Evolutionary conservation across 306 rosid genomes (phyloP), one percentile per base, ranked within the genome.

Genomic region (Adenanthera pavonina): DNA sequence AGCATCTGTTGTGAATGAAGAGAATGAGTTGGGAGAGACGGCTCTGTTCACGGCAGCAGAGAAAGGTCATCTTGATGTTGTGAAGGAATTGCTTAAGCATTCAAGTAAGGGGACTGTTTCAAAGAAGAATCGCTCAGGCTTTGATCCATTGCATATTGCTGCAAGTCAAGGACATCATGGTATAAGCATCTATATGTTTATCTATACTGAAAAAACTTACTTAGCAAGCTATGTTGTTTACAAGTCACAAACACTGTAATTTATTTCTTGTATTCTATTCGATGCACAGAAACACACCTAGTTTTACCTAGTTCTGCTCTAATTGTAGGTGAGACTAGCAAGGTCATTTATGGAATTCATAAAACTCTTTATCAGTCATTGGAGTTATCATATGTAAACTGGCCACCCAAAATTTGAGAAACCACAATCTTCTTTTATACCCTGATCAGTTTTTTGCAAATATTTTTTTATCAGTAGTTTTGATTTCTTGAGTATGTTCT

Each of bases 101-200:
- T 89, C 97, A 1, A 91, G 83, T 34, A 72, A 78, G 33, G 91
- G 89, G 57, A 86, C 94, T 0, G 77, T 93, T 76, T 76, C 88
- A 0, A 93, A 87, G 84, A 93, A 93, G 90, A 96, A 93, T 77
- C 86, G 87, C 13, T 88, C 94, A 2, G 88, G 88, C 34, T 92
- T 86, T 57, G 96, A 91, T 86, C 94, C 99, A 4, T 84, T 96
- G 93, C 99, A 96, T 86, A 86, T 86, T 41, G 98, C 99, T 72
- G 99, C 99, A 54, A 89, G 88, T 80, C 92, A 89, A 73, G 99
- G 99, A 34, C 97, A 88, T 48, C 97, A 93, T 80, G 92, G 99
- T 96, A 85, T 41, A 43, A 69, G 74, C n/a, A 69, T 69, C 65
- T 59, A 59, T 59, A 8, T 36, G 20, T 56, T 19, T 57, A 8